Base-by-base conservation (phyloP, 2,329 filamentous ascomycete species). In the Aspergillus fumigatiaffinis region DNA sequence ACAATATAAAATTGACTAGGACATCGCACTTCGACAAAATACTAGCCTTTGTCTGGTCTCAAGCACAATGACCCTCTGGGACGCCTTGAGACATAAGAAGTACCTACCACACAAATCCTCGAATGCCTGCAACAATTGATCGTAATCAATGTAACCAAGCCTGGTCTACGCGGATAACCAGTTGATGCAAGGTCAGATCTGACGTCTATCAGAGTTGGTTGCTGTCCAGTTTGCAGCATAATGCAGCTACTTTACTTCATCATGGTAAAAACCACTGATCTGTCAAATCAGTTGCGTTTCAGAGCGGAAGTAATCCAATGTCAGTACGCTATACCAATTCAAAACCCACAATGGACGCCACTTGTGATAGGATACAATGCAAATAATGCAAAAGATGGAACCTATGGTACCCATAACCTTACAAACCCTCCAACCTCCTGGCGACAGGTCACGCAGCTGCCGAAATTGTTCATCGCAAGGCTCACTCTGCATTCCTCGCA, bases 401-500 rank as follows among this genome's bases (percentile, higher is more conserved):
- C 35, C 68, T 66, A 79, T 35, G 94, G 94, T 44, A 97, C 92
- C 79, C 90, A 99, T 59, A 99, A 86, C 65, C 91, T 85, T 64
- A 91, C 92, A 74, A 96, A 97, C 54, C 92, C 94, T 55, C 86
- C 85, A 29, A 97, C 91, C 66, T 94, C 89, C 56, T 91, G 85
- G 52, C 94, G 84, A 73, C 94, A 97, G 68, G 93, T 97, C 42
- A 97, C 92, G 71, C 94, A 99, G 70, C 91, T 95, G 62, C 92
- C 91, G 72, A 96, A 97, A 72, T 97, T 97, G 72, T 97, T 95
- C 86, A 96, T 92, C 3, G 94, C 94, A 60, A 97, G 81, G 47
- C 91, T 93, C 38, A 97, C 90, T 32, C 94, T 83, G 71, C 94
- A 97, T 64, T 97, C 94, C 72, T 99, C 94, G 71, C 94, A 97